Evolutionary conservation across 2,329 filamentous ascomycete genomes (phyloP).

Genomic region (Beauveria australis): DNA sequence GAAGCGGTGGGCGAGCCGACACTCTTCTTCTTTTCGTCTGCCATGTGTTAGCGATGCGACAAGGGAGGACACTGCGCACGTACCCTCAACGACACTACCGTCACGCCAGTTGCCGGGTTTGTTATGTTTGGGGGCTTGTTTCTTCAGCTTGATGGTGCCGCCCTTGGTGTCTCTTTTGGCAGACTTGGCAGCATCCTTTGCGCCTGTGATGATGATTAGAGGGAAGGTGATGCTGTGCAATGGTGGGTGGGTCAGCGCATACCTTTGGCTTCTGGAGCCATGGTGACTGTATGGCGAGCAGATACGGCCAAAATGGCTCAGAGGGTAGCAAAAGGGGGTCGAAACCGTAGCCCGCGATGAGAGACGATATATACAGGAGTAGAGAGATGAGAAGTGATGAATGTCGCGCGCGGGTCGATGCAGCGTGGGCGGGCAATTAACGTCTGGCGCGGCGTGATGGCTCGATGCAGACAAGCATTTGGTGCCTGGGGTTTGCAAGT

Average conservation of each 20-base stretch:
- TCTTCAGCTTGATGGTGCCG: slow-evolving; percentile 55
- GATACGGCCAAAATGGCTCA: not conserved
- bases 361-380: not conserved
- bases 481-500: not conserved
- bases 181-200: slow-evolving; percentile 53
- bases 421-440: not conserved
- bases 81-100: slow-evolving; percentile 55
- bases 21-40: slow-evolving; percentile 49
- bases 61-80: slow-evolving; percentile 13
- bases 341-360: not conserved
- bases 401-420: not conserved
- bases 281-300: not conserved
- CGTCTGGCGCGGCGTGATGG: not conserved
- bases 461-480: not conserved
- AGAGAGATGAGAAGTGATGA: slow-evolving; percentile 1
- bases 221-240: not conserved
- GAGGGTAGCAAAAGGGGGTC: not conserved
- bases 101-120: slow-evolving; percentile 67
- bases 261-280: slow-evolving; percentile 13
- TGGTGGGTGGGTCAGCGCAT: not conserved
- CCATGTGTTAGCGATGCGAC: not conserved
- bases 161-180: slow-evolving; percentile 46
- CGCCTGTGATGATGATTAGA: slow-evolving; percentile 28
- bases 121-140: slow-evolving; percentile 50
- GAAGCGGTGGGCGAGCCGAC: slow-evolving; percentile 33